These are phyloP conservation scores for Fraxinus ornus DNA, from an alignment of 305 asterid genomes.

Conservation along the genomic window DNA sequence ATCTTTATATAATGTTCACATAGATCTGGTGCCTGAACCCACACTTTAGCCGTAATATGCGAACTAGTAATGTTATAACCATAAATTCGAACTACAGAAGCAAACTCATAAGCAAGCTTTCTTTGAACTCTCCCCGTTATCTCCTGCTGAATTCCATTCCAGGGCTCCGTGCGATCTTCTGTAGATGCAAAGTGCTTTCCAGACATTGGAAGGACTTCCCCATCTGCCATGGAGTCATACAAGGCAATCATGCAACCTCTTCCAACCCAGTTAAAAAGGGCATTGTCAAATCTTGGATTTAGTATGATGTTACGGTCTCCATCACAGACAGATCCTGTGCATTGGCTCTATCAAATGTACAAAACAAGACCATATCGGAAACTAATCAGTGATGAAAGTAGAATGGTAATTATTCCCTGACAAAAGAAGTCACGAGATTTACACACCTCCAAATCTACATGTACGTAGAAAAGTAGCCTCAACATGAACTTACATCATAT, in stretches of 20 bases:
- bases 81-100: conserved; percentile 56
- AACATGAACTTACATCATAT: conserved; percentile 46
- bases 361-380: conserved; percentile 19
- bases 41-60: conserved; percentile 53
- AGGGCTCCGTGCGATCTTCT: conserved; percentile 52
- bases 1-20: conserved; percentile 62
- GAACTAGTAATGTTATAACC: conserved; percentile 48
- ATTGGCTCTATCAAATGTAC: conserved; percentile 36
- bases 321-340: conserved; percentile 31
- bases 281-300: conserved; percentile 63
- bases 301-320: conserved; percentile 49
- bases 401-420: neutral
- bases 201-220: conserved; percentile 54
- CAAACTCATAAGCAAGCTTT: conserved; percentile 70
- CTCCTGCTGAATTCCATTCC: conserved; percentile 87
- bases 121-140: conserved; percentile 63
- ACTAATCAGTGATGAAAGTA: neutral
- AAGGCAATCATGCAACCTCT: conserved; percentile 65
- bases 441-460: conserved; percentile 23
- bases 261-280: conserved; percentile 66
- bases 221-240: conserved; percentile 58
- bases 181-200: conserved; percentile 77
- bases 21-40: conserved; percentile 58
- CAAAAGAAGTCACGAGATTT: neutral
- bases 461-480: conserved; percentile 1